Base-by-base conservation (phyloP, 495 filamentous ascomycete genomes). In the Oidiodendron maius region DNA sequence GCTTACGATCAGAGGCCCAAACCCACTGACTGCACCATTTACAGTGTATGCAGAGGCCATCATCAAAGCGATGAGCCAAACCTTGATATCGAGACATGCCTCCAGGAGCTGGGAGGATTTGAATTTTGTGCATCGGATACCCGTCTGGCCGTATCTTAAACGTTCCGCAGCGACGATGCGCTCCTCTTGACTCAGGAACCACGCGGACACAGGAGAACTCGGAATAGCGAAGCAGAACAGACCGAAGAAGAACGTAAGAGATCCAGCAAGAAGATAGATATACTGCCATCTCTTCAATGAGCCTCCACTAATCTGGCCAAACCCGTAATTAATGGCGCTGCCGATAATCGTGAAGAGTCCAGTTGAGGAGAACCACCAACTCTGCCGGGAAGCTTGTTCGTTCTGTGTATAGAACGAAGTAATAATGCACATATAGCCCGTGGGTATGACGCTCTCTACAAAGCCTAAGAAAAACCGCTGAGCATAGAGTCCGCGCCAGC, bases 381-480 rank as follows among this genome's bases (percentile, higher is more conserved):
- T 74, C 53, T 86, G 83, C 12, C 83, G 69, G 18, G 85, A 64
- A 10, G 79, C 70, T 56, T 86, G 82, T 53, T 88, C 84, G 15
- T 68, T 51, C 61, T 87, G 81, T 1, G 80, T 86, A 53, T 86
- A 88, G 57, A 78, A 85, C 1, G 77, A 66, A 48, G 70, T 75
- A 22, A 84, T 65, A 48, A 83, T 81, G 25, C 67, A 72, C 78
- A 85, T 85, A 64, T 85, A 86, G 1, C 72, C 75, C 0, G 83
- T 85, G 0, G 82, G 82, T 20, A 88, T 78, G 28, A 84, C 71
- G 50, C 73, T 78, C 52, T 87, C 82, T 1, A 82, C 69, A 48
- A 85, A 82, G 1, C 83, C 83, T 0, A 87, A 72, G 63, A 86
- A 84, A 65, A 87, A 87, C 9, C 83, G 77, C 64, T 86, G 82